Conservation (phyloP, 169 alveolate genomes). For the Eimeria brunetti region DNA sequence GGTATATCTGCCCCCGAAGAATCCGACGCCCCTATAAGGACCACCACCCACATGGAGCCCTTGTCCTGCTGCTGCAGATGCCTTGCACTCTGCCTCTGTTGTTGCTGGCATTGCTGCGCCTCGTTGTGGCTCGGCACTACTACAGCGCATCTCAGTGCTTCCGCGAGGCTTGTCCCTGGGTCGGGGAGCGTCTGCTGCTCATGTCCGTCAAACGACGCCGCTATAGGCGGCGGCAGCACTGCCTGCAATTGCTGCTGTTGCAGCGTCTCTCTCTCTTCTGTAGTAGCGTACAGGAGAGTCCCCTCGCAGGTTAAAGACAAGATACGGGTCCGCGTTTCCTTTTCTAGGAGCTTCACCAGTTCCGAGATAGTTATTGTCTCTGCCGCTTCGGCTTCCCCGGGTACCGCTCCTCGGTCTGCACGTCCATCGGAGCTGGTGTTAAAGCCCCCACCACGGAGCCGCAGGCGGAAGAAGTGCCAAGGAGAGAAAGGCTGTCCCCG, state of each 20-base stretch:
- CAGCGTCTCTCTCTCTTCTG: background rate
- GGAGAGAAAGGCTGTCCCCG: slow-evolving; percentile 55
- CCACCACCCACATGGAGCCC: slow-evolving; percentile 29
- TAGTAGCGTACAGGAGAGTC: slow-evolving; percentile 48
- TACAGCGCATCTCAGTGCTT: slow-evolving; percentile 13
- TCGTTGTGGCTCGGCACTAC: background rate
- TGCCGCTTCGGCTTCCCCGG: slow-evolving; percentile 65
- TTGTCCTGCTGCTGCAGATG: slow-evolving; percentile 12
- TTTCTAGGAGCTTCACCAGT: slow-evolving; percentile 55
- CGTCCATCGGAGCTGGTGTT: background rate
- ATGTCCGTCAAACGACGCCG: background rate
- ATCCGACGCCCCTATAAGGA: slow-evolving; percentile 13
- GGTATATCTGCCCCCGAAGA: slow-evolving; percentile 6
- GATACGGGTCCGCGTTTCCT: slow-evolving; percentile 8
- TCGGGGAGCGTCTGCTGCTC: background rate
- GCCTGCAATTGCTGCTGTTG: background rate
- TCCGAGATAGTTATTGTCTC: slow-evolving; percentile 31
- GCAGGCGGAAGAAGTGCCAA: slow-evolving; percentile 76
- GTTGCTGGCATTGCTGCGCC: background rate
- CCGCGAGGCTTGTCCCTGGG: background rate
- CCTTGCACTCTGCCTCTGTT: background rate
- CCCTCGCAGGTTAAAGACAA: slow-evolving; percentile 55
- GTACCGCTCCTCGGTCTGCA: slow-evolving; percentile 8
- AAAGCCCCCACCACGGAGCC: background rate
- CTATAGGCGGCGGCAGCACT: background rate